phyloP scores from a whole-genome alignment of 2,329 filamentous ascomycete species.

The Botrytis aclada region DNA sequence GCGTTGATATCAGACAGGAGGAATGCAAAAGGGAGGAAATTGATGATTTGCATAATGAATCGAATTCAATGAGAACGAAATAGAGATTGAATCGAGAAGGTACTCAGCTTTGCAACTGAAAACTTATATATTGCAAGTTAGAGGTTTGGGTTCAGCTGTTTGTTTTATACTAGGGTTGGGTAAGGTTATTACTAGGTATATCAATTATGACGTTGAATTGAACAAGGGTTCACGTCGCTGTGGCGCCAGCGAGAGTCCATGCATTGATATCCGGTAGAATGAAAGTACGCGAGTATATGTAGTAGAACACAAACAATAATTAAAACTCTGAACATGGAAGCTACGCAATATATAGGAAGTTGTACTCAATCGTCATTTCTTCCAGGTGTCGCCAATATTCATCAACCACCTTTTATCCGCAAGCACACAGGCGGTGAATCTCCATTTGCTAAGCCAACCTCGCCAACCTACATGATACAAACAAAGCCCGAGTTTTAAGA shows the following conservation, averaged over 20 bases:
- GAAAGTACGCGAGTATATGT: neutral
- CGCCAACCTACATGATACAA: neutral
- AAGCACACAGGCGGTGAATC: neutral
- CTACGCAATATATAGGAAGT: neutral
- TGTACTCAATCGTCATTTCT: neutral
- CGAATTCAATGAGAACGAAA: neutral
- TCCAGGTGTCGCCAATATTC: neutral
- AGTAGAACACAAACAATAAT: neutral
- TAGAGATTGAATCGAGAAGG: neutral
- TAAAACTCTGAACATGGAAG: neutral
- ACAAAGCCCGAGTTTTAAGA: neutral
- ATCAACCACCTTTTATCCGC: neutral
- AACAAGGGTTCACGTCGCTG: neutral
- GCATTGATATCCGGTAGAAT: neutral
- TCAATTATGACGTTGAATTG: neutral
- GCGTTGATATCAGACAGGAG: neutral
- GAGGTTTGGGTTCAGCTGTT: slow-evolving; percentile 4
- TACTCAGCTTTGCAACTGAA: neutral
- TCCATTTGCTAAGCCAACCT: neutral
- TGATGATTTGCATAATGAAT: neutral
- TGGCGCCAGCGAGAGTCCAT: neutral
- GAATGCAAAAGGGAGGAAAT: neutral
- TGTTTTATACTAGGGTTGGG: neutral
- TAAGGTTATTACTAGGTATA: neutral
- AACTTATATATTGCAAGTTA: neutral